Percentiles rank a stretch among this genome's conserved stretches.
Conservation (phyloP, 2,329 filamentous ascomycete species). For the Ophiocordyceps unilateralis region DNA sequence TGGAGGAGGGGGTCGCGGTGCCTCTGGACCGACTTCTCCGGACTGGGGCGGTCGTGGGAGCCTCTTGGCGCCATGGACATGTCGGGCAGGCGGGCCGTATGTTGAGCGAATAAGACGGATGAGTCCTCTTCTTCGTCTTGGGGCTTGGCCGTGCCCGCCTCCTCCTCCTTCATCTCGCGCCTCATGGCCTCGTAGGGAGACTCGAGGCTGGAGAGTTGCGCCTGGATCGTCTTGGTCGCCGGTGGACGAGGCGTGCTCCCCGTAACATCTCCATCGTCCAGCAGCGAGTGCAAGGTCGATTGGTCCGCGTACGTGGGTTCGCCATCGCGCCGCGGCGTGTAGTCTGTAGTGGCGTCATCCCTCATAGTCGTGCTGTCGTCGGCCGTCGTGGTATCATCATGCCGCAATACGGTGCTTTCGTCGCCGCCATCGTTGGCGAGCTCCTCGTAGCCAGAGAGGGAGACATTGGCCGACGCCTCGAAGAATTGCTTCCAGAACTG, state of each 20-base stretch:
- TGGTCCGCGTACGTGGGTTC: slow-evolving; percentile 17
- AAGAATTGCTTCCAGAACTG: slow-evolving; percentile 99
- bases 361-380: slow-evolving; percentile 38
- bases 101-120: slow-evolving; percentile 32
- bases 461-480: slow-evolving; percentile 93
- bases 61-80: slow-evolving; percentile 46
- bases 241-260: slow-evolving; percentile 52
- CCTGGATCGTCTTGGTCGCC: slow-evolving; percentile 28
- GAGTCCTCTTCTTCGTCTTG: slow-evolving; percentile 24
- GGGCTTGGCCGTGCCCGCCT: slow-evolving; percentile 16
- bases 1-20: slow-evolving; percentile 67
- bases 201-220: slow-evolving; percentile 46
- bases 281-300: slow-evolving; percentile 33
- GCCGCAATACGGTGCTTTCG: slow-evolving; percentile 7
- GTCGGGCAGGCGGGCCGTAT: slow-evolving; percentile 38
- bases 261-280: slow-evolving; percentile 45
- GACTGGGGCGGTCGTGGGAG: slow-evolving; percentile 9
- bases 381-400: slow-evolving; percentile 21
- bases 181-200: slow-evolving; percentile 64
- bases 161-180: slow-evolving; percentile 39
- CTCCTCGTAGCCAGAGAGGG: slow-evolving; percentile 86
- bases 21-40: slow-evolving; percentile 17
- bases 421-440: slow-evolving; percentile 35
- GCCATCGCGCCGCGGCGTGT: slow-evolving; percentile 23
- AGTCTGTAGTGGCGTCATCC: slow-evolving; percentile 34